Evolutionary conservation across 2,329 filamentous ascomycete genomes (phyloP).

Genomic region (Penicillium expansum): DNA sequence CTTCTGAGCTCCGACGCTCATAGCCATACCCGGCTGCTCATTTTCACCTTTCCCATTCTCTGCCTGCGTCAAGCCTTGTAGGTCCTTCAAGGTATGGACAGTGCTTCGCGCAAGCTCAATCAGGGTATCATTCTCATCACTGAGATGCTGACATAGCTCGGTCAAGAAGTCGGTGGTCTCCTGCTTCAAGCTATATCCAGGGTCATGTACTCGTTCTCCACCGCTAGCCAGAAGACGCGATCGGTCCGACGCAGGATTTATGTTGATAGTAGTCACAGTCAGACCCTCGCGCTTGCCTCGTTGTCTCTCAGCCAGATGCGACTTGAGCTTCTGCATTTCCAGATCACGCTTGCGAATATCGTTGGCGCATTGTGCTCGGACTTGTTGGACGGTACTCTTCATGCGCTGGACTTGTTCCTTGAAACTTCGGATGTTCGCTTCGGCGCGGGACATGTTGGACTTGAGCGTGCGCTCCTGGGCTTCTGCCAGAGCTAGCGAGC

Average conservation of each 20-base stretch:
- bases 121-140: slow-evolving; percentile 86
- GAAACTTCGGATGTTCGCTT: slow-evolving; percentile 69
- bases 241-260: slow-evolving; percentile 43
- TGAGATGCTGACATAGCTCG: slow-evolving; percentile 74
- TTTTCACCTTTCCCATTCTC: slow-evolving; percentile 31
- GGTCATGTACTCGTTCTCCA: slow-evolving; percentile 51
- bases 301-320: slow-evolving; percentile 71
- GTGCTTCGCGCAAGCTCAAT: slow-evolving; percentile 70
- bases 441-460: slow-evolving; percentile 68
- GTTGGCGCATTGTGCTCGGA: slow-evolving; percentile 80
- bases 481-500: slow-evolving; percentile 59
- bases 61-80: slow-evolving; percentile 51
- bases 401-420: slow-evolving; percentile 80
- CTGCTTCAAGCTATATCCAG: slow-evolving; percentile 67
- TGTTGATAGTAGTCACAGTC: slow-evolving; percentile 50
- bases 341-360: slow-evolving; percentile 88
- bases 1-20: slow-evolving; percentile 24
- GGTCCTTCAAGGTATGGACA: slow-evolving; percentile 63
- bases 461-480: slow-evolving; percentile 69
- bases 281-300: slow-evolving; percentile 55
- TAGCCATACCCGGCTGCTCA: slow-evolving; percentile 31
- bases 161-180: slow-evolving; percentile 93
- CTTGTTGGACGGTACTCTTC: slow-evolving; percentile 76
- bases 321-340: slow-evolving; percentile 84
- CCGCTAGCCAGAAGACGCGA: slow-evolving; percentile 30